Base-by-base conservation (phyloP, 306 rosid species). In the Quercus glauca region DNA sequence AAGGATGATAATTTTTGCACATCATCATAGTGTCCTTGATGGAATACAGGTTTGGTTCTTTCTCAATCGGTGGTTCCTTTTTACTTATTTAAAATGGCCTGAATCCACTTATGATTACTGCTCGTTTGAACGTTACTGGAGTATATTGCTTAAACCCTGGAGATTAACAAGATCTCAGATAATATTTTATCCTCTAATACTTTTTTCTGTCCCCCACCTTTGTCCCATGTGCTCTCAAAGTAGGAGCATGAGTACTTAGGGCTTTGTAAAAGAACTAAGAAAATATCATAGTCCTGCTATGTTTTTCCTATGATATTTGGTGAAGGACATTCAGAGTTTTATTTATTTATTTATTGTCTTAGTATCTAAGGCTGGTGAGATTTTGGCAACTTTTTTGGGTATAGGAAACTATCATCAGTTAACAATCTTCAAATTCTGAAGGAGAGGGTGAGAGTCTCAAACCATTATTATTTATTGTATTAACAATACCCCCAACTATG, bases 1-100 rank as follows among this genome's bases (percentile, higher is more conserved):
- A 21, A 94, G 92, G 86, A 94, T 91, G 97, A 85, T 94, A 73
- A 85, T 94, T 81, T 94, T 94, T 91, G 97, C 91, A 56, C 99
- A 94, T 90, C 97, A 94, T 80, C 97, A 85, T 83, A 92, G 84
- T 85, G 99, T 92, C 69, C 99, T 94, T 80, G 96, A 94, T 18
- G 92, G 92, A 80, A 81, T 92, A 77, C 99, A 94, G 91, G 98
- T 94, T 77, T 70, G 74, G 68, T 28, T 74, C 83, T 76, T 63
- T 80, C 55, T 55, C 11, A 52, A 45, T 74, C 80, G 74, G 71
- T 64, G 74, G 56, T 60, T 79, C 60, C 82, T 55, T 52, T 84
- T 80, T 70, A 69, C 68, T 55, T 55, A 4, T 79, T 71, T 28
- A 43, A 55, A 75, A 59, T 80, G 29, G 49, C 69, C 70, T 52